Base-by-base conservation (phyloP, 257 asterid species). In the Solanum ossicruentum region DNA sequence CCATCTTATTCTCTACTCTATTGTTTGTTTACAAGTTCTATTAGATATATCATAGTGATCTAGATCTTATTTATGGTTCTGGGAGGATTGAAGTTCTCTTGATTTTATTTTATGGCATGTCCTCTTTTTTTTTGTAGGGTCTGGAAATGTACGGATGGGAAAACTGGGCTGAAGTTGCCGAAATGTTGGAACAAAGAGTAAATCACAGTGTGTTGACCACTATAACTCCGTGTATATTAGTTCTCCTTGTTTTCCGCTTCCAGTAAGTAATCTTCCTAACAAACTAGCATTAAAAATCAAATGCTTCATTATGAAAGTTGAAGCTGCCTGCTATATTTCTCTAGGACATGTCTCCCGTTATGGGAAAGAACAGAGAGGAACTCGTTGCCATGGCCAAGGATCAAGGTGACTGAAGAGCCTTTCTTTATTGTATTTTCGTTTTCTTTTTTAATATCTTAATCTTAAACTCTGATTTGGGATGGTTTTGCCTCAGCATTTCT, bases 121-220 rank as follows among this genome's bases (percentile, higher is more conserved):
- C 71, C 63, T 58, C 75, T 72, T 60, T 63, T 69, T 88, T 71
- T 85, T 36, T 17, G 47, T 83, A 95, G 98, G 99, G 97, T 51
- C 91, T 90, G 84, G 99, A 95, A 91, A 97, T 97, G 99, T 94
- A 97, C 88, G 98, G 99, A 88, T 80, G 95, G 28, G 98, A 97
- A 79, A 96, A 94, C 86, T 96, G 97, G 98, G 90, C 88, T 87
- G 98, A 96, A 90, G 98, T 96, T 70, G 94, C 97, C 52, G 97
- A 96, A 92, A 96, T 89, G 99, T 95, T 84, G 99, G 98, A 88
- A 96, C 99, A 67, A 96, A 96, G 87, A 93, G 88, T 85, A 94
- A 88, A 91, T 86, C 88, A 77, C 93, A 91, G 72, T 96, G 98
- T 86, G 85, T 92, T 87, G 94, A 93, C 60, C 99, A 96, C 85